Conservation (phyloP, 2,329 filamentous ascomycete species). For the Phyllachora maydis region DNA sequence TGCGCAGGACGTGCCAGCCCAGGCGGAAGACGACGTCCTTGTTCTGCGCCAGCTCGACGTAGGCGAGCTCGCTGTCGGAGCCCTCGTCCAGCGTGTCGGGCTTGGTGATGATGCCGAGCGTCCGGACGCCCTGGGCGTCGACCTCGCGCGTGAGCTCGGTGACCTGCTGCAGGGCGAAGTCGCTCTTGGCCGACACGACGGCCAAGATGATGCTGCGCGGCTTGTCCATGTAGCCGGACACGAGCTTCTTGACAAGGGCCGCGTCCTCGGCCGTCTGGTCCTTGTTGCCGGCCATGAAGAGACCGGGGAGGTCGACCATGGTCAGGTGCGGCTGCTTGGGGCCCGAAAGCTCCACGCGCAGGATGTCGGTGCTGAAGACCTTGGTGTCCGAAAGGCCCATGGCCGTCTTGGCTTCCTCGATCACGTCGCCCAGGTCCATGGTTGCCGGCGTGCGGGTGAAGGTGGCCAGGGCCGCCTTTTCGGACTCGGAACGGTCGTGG, state of each 20-base stretch:
- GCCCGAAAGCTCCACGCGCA: constrained; percentile 18
- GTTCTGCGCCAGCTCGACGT: constrained; percentile 20
- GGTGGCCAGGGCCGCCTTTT: constrained; percentile 1
- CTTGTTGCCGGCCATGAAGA: constrained; percentile 20
- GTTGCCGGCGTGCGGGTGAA: constrained; percentile 1
- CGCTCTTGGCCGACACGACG: constrained; percentile 24
- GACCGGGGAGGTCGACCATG: constrained; percentile 28
- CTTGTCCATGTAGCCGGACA: constrained; percentile 28
- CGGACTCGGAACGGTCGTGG: neutral
- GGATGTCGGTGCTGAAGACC: constrained; percentile 16
- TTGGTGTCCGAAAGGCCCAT: constrained; percentile 21
- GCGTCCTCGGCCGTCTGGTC: constrained; percentile 17
- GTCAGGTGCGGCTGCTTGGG: constrained; percentile 24
- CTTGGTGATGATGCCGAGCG: constrained; percentile 34
- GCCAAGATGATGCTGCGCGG: constrained; percentile 31
- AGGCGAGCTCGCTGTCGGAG: constrained; percentile 18
- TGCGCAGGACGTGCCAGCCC: constrained; percentile 31
- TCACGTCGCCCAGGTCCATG: constrained; percentile 4
- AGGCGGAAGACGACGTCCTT: constrained; percentile 22
- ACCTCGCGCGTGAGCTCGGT: constrained; percentile 12
- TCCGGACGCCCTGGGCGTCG: constrained; percentile 13
- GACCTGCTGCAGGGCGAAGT: constrained; percentile 33
- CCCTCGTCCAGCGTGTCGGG: constrained; percentile 19
- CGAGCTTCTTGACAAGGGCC: constrained; percentile 17
- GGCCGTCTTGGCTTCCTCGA: constrained; percentile 10